Conservation (phyloP, 2,329 filamentous ascomycete genomes). For the Monilinia fructigena region DNA sequence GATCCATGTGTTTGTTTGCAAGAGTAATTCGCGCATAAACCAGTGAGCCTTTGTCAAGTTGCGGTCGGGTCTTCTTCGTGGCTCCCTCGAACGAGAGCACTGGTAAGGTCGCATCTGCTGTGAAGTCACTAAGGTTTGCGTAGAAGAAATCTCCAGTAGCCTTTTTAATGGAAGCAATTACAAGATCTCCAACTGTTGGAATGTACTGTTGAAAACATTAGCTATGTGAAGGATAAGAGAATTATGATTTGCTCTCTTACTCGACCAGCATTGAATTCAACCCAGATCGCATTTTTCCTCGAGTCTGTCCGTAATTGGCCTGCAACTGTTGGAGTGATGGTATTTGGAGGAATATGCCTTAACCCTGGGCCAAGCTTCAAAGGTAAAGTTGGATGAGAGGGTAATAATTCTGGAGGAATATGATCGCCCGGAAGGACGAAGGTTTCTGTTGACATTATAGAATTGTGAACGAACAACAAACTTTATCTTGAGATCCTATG, state of each 20-base stretch:
- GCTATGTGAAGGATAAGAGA: background rate
- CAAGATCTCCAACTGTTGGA: slow-evolving; percentile 76
- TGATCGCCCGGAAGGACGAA: slow-evolving; percentile 81
- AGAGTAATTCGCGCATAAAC: slow-evolving; percentile 85
- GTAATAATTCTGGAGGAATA: slow-evolving; percentile 65
- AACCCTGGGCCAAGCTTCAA: slow-evolving; percentile 83
- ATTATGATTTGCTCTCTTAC: slow-evolving; percentile 46
- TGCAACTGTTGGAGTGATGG: slow-evolving; percentile 66
- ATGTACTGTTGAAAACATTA: slow-evolving; percentile 61
- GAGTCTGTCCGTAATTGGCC: slow-evolving; percentile 66
- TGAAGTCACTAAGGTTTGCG: slow-evolving; percentile 69
- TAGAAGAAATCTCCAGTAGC: slow-evolving; percentile 75
- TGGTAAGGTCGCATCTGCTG: slow-evolving; percentile 67
- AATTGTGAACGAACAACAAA: background rate
- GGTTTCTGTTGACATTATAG: slow-evolving; percentile 44
- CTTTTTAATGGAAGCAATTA: slow-evolving; percentile 82
- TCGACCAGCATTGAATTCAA: slow-evolving; percentile 69
- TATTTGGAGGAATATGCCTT: slow-evolving; percentile 74
- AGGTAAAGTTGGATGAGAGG: slow-evolving; percentile 65
- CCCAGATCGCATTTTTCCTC: slow-evolving; percentile 74
- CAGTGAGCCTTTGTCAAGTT: slow-evolving; percentile 70
- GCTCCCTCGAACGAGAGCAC: slow-evolving; percentile 92
- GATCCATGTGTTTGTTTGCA: slow-evolving; percentile 78
- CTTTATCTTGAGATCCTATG: background rate
- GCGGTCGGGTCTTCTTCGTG: slow-evolving; percentile 85